Base-by-base conservation (phyloP, 2,329 filamentous ascomycete species). In the Arthrobotrys entomopaga region DNA sequence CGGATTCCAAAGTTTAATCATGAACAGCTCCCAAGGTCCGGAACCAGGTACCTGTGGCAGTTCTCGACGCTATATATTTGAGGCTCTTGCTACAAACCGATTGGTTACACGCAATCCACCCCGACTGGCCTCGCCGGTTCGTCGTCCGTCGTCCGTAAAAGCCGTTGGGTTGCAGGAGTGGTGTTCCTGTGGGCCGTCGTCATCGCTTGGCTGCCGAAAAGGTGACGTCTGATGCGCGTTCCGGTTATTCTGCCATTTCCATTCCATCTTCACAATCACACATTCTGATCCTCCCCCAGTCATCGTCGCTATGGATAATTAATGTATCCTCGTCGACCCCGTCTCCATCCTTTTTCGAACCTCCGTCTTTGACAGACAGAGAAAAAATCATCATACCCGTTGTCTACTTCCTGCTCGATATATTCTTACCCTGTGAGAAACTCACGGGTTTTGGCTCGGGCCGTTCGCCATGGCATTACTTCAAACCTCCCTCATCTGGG, bases 401-500 rank as follows among this genome's bases (percentile, higher is more conserved):
- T 19, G 15, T n/a, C 42, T 19, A 16, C 6, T 46, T 8, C 16
- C 8, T 13, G 42, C 16, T 13, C 53, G 43, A 26, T 13, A 53
- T 11, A 4, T 46, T 65, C 13, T 54, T 49, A 22, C 42, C 56
- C n/a, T 34, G 24, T 19, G 29, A 10, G 42, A n/a, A 48, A 46
- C 16, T 22, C 16, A n/a, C n/a, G 34, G 52, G 70, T 50, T 54
- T 20, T n/a, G 77, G 75, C 76, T 75, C 75, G 72, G 77, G 59
- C 63, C 43, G 29, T 42, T 57, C 48, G 77, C 67, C 76, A 89
- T 89, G 87, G 86, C 86, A 57, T 84, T 95, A 80, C 87, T 97
- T 76, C 93, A 96, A 81, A 91, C 90, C 65, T 92, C 91, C 80
- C 86, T 98, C 77, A 98, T 98, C 82, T 99, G 95, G 95, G 89